Evolutionary conservation across 306 rosid genomes (phyloP).

Genomic region (Cyamopsis tetragonoloba): DNA sequence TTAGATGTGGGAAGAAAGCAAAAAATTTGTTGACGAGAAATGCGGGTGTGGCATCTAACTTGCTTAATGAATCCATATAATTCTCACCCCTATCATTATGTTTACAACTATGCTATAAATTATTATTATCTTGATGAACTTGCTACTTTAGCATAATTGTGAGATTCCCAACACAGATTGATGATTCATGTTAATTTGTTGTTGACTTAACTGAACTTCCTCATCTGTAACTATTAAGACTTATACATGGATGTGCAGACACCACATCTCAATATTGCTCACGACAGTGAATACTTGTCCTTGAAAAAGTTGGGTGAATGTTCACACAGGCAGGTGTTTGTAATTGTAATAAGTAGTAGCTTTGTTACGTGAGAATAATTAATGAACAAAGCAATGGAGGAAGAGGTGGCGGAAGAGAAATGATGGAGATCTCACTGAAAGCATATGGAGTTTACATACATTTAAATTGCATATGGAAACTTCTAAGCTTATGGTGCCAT

Average conservation of each 20-base stretch:
- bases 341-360: background rate
- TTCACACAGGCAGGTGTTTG: background rate
- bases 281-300: background rate
- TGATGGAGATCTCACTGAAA: background rate
- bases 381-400: background rate
- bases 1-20: background rate
- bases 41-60: background rate
- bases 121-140: background rate
- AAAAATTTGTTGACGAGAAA: background rate
- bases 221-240: background rate
- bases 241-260: background rate
- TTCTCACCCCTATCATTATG: background rate
- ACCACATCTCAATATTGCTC: background rate
- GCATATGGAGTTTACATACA: background rate
- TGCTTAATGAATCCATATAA: background rate
- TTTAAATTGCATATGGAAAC: background rate
- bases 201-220: background rate
- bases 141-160: background rate
- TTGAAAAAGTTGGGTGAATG: background rate
- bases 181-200: background rate
- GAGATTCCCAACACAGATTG: background rate
- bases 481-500: background rate
- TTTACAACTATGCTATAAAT: background rate
- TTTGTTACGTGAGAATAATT: background rate
- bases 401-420: background rate